These are phyloP conservation scores for Cladosporium phlei DNA, from an alignment of 2,329 filamentous ascomycete genomes.

Conservation along the genomic window DNA sequence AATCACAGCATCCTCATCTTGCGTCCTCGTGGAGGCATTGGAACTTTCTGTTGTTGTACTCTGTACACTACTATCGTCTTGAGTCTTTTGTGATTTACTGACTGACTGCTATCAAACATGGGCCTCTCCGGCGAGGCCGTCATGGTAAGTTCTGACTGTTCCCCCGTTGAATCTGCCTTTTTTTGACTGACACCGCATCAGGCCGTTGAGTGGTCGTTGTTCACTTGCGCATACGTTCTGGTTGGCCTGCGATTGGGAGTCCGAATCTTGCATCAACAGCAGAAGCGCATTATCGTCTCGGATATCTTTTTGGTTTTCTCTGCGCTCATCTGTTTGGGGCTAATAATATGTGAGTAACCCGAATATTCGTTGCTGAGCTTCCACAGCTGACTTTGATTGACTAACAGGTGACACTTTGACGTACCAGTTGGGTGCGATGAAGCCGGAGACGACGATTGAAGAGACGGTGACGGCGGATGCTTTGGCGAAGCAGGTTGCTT, in stretches of 20 bases:
- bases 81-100: too few relatives aligned
- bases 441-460: not conserved
- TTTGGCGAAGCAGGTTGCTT: not conserved
- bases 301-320: not conserved
- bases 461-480: not conserved
- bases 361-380: too few relatives aligned
- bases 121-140: slow-evolving; percentile 2
- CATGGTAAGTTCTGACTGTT: not conserved
- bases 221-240: not conserved
- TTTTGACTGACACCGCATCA: not conserved
- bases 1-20: too few relatives aligned
- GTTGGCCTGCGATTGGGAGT: not conserved
- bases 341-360: not conserved
- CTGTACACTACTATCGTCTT: too few relatives aligned
- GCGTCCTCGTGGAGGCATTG: too few relatives aligned
- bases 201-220: not conserved
- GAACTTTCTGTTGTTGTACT: too few relatives aligned
- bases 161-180: not conserved
- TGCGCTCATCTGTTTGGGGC: not conserved
- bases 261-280: not conserved
- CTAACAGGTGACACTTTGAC: slow-evolving; percentile 2
- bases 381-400: not conserved
- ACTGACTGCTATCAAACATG: too few relatives aligned
- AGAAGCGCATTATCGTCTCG: not conserved
- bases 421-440: slow-evolving; percentile 1